A percentile compares a stretch with the other conserved stretches of the same genome.
phyloP scores from a whole-genome alignment of 2,329 filamentous ascomycete genomes.

The Epichloe baconii region DNA sequence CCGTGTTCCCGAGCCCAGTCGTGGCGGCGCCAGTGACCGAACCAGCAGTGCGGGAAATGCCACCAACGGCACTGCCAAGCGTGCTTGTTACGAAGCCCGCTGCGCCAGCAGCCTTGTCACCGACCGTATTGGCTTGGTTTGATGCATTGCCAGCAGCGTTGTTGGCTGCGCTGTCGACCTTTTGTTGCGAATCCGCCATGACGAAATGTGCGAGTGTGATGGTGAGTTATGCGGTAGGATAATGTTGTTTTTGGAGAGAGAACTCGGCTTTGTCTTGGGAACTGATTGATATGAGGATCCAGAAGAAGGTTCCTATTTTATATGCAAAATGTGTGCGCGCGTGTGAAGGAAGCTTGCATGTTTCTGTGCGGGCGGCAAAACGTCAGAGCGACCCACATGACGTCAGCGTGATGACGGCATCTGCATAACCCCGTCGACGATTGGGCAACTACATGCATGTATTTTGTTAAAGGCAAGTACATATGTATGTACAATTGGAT shows the following conservation, averaged over 20 bases:
- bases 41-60: conserved; percentile 27
- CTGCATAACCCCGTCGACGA: neutral
- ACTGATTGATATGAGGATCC: too few species aligned
- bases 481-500: neutral
- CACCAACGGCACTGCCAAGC: conserved; percentile 27
- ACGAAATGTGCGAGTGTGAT: conserved; percentile 6
- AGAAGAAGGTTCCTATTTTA: neutral
- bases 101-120: conserved; percentile 20
- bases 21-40: conserved; percentile 36
- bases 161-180: conserved; percentile 2
- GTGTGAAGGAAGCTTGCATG: neutral
- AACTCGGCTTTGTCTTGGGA: neutral
- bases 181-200: conserved; percentile 4
- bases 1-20: conserved; percentile 43
- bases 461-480: neutral
- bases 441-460: neutral
- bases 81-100: conserved; percentile 27
- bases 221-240: neutral
- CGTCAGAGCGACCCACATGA: conserved; percentile 4
- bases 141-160: conserved; percentile 3
- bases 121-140: conserved; percentile 12
- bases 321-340: neutral
- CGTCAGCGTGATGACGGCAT: conserved; percentile 3
- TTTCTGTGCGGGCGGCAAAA: neutral
- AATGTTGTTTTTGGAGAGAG: neutral